phyloP scores from a whole-genome alignment of 2,329 filamentous ascomycete species.

The Leptographium lundbergii region DNA sequence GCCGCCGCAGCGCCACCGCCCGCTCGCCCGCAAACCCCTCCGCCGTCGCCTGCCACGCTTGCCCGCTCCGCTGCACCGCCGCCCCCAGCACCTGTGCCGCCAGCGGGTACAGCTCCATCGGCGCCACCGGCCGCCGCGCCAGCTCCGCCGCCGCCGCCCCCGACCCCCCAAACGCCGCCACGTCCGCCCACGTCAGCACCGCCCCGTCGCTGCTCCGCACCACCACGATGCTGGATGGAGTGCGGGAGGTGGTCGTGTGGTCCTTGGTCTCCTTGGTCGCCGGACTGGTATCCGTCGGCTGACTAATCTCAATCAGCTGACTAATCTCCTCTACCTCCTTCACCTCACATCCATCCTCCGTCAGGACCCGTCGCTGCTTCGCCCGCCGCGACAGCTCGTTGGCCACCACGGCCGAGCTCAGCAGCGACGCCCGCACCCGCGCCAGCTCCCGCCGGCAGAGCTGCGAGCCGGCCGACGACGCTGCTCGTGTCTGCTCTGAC shows the following conservation, averaged over 20 bases:
- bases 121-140: constrained; percentile 22
- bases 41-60: constrained; percentile 46
- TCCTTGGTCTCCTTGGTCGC: constrained; percentile 3
- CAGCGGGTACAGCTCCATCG: constrained; percentile 34
- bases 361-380: constrained; percentile 30
- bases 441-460: constrained; percentile 57
- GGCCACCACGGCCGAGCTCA: constrained; percentile 83
- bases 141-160: constrained; percentile 22
- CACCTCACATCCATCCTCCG: constrained; percentile 9
- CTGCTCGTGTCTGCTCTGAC: not conserved
- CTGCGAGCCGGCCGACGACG: not conserved
- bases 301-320: too few relatives aligned
- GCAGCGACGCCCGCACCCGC: constrained; percentile 61
- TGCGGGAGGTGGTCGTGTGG: constrained; percentile 1
- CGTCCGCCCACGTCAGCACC: constrained; percentile 26
- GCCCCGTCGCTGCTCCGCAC: constrained; percentile 5
- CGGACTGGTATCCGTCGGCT: not conserved
- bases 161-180: constrained; percentile 28
- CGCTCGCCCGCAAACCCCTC: constrained; percentile 46
- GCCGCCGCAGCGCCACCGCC: constrained; percentile 36
- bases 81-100: constrained; percentile 38
- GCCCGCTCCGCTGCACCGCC: constrained; percentile 33
- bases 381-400: constrained; percentile 63
- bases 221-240: not conserved
- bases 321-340: constrained; percentile 5